Evolutionary conservation across 148 eudicot species (phyloP).

Genomic region (Nepenthes gracilis): DNA sequence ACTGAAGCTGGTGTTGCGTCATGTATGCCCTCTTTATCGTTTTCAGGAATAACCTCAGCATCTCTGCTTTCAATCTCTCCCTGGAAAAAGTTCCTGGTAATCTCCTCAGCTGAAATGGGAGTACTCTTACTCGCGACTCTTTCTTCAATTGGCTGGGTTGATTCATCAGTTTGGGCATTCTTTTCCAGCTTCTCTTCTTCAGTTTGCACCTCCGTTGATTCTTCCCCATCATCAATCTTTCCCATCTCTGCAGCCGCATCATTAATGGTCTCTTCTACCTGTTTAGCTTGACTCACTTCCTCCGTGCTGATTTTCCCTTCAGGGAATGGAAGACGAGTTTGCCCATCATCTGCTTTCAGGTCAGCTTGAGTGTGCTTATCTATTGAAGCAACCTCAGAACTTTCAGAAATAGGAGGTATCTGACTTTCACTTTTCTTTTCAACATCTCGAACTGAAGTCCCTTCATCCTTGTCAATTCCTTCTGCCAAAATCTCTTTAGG

Average conservation of each 20-base stretch:
- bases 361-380: constrained; percentile 8
- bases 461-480: constrained; percentile 5
- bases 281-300: constrained; percentile 7
- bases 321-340: background rate
- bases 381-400: background rate
- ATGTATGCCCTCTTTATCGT: constrained; percentile 5
- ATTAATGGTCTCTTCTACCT: constrained; percentile 9
- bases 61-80: constrained; percentile 34
- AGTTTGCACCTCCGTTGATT: background rate
- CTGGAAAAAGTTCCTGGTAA: constrained; percentile 22
- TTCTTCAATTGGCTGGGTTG: constrained; percentile 16
- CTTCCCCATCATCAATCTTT: constrained; percentile 1
- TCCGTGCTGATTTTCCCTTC: constrained; percentile 4
- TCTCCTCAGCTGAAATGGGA: constrained; percentile 11
- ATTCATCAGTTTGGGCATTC: constrained; percentile 19
- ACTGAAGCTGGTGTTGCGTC: background rate
- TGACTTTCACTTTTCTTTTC: constrained; percentile 6
- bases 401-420: background rate
- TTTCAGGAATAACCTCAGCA: constrained; percentile 21
- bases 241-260: constrained; percentile 11
- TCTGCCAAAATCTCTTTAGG: constrained; percentile 7
- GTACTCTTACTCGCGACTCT: constrained; percentile 3
- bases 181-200: constrained; percentile 12
- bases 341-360: constrained; percentile 6
- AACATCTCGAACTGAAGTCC: background rate